Base-by-base conservation (phyloP, 306 rosid genomes). In the Luffa acutangula region DNA sequence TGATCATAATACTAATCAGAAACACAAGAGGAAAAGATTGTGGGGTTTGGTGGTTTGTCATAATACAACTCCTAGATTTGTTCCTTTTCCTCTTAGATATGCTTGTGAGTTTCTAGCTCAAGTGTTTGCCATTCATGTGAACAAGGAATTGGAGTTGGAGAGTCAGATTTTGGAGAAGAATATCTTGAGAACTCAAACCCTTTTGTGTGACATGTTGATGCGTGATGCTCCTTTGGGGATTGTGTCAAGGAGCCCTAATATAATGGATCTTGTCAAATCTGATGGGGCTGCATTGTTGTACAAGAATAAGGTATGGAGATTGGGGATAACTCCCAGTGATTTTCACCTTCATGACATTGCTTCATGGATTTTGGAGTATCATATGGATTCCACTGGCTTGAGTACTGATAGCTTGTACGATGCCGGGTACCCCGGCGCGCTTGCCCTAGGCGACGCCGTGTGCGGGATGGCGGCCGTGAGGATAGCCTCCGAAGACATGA, bases 1-100 rank as follows among this genome's bases (percentile, higher is more conserved):
- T 17, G 25, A 64, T 18, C 46, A 64, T 14, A 64, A 59, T 7
- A 57, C 5, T 34, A 36, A 62, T 20, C n/a, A 62, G 2, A 62
- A 62, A 15, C 9, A 36, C 17, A 64, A 37, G 72, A 64, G 72
- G 21, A 85, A 88, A 11, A 86, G 79, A 88, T 93, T 93, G 46
- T 93, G 97, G 97, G 96, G 97, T 33, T 84, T 93, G 86, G 82
- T 93, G 2, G 97, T 93, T 79, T 93, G 94, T 72, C 97, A 93
- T 72, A 92, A 93, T 82, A 82, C 90, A 45, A 82, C 93, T 0
- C 84, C 90, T 0, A 86, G 93, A 69, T 82, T 81, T 45, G 91
- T 89, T 66, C 91, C 96, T 80, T 93, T 93, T 79, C 93, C 96
- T 0, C 91, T 91, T 77, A 91, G 94, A 20, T 91, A 87, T 79